Conservation (phyloP, 495 filamentous ascomycete genomes). For the Xylaria bambusicola region DNA sequence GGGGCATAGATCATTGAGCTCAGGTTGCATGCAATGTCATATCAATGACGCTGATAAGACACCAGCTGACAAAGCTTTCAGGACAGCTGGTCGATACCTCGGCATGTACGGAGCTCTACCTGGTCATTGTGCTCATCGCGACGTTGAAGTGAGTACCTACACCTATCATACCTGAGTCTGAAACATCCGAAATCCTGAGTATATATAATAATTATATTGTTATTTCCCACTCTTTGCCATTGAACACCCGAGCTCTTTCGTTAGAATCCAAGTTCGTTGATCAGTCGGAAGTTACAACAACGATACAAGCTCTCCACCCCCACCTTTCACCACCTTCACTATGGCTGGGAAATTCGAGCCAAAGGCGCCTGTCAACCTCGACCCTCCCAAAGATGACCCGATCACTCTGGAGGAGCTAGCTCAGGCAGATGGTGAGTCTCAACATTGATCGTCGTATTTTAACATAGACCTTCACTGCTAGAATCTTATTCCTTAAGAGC, state of each 20-base stretch:
- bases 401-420: constrained; percentile 75
- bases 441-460: background rate
- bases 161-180: background rate
- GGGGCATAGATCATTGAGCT: no score
- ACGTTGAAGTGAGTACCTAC: background rate
- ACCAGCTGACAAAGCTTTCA: background rate
- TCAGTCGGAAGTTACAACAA: no score
- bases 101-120: background rate
- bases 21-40: background rate
- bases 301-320: no score
- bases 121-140: no score
- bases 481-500: background rate
- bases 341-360: constrained; percentile 79
- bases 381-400: constrained; percentile 84
- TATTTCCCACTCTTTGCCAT: no score
- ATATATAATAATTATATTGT: no score
- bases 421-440: constrained; percentile 73
- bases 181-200: background rate
- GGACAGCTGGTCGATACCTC: constrained; percentile 3
- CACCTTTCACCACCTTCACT: constrained; percentile 11
- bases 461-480: background rate
- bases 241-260: no score
- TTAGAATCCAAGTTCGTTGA: no score
- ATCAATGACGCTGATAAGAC: background rate
- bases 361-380: constrained; percentile 76